These are phyloP conservation scores for Gaultheria prostrata DNA, from an alignment of 148 eudicot genomes.

Conservation along the genomic window DNA sequence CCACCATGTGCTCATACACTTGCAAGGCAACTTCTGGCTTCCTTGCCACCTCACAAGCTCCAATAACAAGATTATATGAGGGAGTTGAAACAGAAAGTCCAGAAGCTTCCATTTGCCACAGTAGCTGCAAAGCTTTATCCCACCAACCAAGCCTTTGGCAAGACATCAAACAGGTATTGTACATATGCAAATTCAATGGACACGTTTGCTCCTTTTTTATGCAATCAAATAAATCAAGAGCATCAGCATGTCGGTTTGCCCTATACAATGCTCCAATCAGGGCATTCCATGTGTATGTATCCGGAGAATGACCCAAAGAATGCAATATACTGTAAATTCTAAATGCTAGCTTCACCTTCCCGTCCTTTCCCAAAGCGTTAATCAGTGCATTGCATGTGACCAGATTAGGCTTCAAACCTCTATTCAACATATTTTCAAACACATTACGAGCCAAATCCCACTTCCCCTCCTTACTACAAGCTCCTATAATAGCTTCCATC, in stretches of 20 bases:
- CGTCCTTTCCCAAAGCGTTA: constrained; percentile 52
- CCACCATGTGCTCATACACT: constrained; percentile 54
- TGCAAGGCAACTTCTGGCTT: constrained; percentile 54
- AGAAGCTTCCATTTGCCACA: constrained; percentile 60
- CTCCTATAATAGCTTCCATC: constrained; percentile 62
- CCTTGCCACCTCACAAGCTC: constrained; percentile 56
- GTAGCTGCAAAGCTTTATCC: constrained; percentile 54
- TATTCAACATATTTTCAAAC: constrained; percentile 38
- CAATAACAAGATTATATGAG: constrained; percentile 60
- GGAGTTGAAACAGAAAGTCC: constrained; percentile 40
- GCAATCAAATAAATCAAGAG: constrained; percentile 52
- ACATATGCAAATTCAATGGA: constrained; percentile 38
- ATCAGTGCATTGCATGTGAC: constrained; percentile 59
- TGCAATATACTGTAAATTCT: constrained; percentile 32
- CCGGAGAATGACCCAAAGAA: constrained; percentile 43
- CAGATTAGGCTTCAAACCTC: constrained; percentile 45
- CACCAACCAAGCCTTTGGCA: constrained; percentile 56
- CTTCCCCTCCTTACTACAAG: constrained; percentile 53
- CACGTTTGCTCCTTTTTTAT: constrained; percentile 32
- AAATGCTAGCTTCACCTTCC: constrained; percentile 47
- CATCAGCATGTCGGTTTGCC: constrained; percentile 39
- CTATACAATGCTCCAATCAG: constrained; percentile 50
- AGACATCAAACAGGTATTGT: constrained; percentile 52
- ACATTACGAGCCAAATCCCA: constrained; percentile 45
- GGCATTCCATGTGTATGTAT: constrained; percentile 64